Evolutionary conservation across 257 asterid genomes (phyloP).

Genomic region (Solanum rostratum): DNA sequence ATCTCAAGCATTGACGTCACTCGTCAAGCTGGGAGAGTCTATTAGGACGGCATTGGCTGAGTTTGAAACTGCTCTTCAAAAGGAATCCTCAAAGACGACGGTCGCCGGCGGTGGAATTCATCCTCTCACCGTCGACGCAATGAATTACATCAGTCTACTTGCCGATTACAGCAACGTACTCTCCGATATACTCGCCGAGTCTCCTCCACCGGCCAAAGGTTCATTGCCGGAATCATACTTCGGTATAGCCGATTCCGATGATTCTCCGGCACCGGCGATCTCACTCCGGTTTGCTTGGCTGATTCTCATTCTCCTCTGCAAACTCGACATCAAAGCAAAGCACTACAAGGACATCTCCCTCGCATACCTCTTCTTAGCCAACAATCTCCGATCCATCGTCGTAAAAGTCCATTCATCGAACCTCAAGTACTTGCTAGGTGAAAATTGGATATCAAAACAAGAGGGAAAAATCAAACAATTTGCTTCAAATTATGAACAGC

Average conservation of each 20-base stretch:
- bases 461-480: constrained; percentile 46
- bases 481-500: constrained; percentile 38
- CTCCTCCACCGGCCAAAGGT: constrained; percentile 25
- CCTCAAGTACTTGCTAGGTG: constrained; percentile 55
- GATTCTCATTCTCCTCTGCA: constrained; percentile 51
- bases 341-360: constrained; percentile 50
- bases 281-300: constrained; percentile 56
- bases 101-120: constrained; percentile 65
- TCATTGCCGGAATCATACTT: constrained; percentile 40
- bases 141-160: constrained; percentile 48
- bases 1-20: constrained; percentile 46
- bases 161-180: constrained; percentile 64
- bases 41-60: constrained; percentile 29
- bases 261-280: constrained; percentile 33
- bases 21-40: constrained; percentile 36
- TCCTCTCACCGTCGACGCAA: constrained; percentile 37
- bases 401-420: constrained; percentile 50
- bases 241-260: constrained; percentile 43
- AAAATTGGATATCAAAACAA: constrained; percentile 59
- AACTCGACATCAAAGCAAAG: constrained; percentile 57
- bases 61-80: constrained; percentile 43
- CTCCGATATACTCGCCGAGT: constrained; percentile 34
- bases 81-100: constrained; percentile 43
- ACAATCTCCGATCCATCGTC: constrained; percentile 57
- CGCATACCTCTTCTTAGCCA: constrained; percentile 66